These are phyloP conservation scores for Solanum dulcamara DNA, from an alignment of 257 asterid genomes.

Conservation along the genomic window DNA sequence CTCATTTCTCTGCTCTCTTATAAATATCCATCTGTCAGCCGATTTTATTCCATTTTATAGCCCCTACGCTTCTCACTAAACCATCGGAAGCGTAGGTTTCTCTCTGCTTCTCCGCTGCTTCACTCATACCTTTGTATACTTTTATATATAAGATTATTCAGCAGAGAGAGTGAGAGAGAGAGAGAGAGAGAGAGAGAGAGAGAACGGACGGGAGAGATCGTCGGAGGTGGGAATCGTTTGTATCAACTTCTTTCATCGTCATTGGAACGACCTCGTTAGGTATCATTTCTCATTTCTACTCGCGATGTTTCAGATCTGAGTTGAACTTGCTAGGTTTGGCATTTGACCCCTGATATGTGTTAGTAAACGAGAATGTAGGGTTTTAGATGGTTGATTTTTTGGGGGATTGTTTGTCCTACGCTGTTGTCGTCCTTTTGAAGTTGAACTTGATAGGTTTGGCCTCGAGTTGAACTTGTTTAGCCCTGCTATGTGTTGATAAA, in stretches of 20 bases:
- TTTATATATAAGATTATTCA: not conserved
- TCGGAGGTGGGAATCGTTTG: not conserved
- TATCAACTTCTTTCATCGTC: not conserved
- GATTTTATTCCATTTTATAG: no score
- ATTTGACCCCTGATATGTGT: not conserved
- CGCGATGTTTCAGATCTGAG: constrained; percentile 1
- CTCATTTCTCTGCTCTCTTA: not conserved
- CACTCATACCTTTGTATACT: not conserved
- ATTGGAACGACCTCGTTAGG: not conserved
- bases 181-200: not conserved
- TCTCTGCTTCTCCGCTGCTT: not conserved
- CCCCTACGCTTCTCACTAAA: not conserved
- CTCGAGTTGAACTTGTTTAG: not conserved
- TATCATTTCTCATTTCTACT: not conserved
- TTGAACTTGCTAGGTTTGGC: not conserved
- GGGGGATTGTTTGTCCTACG: not conserved
- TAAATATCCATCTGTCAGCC: not conserved
- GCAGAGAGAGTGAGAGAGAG: not conserved
- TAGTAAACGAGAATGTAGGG: not conserved
- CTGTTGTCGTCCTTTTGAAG: not conserved
- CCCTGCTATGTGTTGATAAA: not conserved
- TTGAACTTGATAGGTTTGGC: not conserved
- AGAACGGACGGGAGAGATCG: not conserved
- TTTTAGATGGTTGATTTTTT: not conserved
- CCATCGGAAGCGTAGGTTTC: not conserved